Conservation (phyloP, 1,139 yeast genomes). For the Pichia inconspicua region DNA sequence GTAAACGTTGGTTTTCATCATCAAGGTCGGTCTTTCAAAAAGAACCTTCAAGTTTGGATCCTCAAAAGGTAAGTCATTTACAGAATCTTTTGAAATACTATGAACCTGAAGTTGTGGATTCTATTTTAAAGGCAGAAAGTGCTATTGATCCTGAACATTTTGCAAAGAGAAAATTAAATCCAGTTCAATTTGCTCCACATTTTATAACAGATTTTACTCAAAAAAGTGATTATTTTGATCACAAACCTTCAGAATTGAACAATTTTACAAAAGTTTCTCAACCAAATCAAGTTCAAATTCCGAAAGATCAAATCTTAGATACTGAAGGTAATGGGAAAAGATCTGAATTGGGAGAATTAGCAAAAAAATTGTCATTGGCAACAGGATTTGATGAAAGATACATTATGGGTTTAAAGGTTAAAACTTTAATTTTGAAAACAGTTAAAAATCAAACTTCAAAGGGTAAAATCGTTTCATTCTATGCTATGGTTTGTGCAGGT, state of each 20-base stretch:
- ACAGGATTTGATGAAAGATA: slow-evolving; percentile 70
- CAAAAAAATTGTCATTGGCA: slow-evolving; percentile 54
- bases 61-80: slow-evolving; percentile 36
- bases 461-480: slow-evolving; percentile 84
- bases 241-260: slow-evolving; percentile 14
- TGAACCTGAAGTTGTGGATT: slow-evolving; percentile 68
- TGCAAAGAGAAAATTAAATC: slow-evolving; percentile 30
- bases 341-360: slow-evolving; percentile 32
- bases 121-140: slow-evolving; percentile 74
- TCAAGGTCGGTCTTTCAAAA: slow-evolving; percentile 13
- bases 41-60: slow-evolving; percentile 13
- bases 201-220: slow-evolving; percentile 55
- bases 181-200: slow-evolving; percentile 48
- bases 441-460: slow-evolving; percentile 91
- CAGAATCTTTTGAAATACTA: slow-evolving; percentile 62
- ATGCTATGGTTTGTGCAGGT: slow-evolving; percentile 85
- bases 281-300: slow-evolving; percentile 21
- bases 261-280: slow-evolving; percentile 20
- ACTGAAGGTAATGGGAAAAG: slow-evolving; percentile 17
- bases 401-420: slow-evolving; percentile 55
- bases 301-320: slow-evolving; percentile 18
- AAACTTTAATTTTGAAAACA: slow-evolving; percentile 65
- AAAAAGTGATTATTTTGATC: slow-evolving; percentile 43
- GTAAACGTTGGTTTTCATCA: slow-evolving; percentile 15
- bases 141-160: slow-evolving; percentile 58